These are phyloP conservation scores for Dictyostelium firmibasis DNA, from an alignment of 78 protist species.

Conservation along the genomic window DNA sequence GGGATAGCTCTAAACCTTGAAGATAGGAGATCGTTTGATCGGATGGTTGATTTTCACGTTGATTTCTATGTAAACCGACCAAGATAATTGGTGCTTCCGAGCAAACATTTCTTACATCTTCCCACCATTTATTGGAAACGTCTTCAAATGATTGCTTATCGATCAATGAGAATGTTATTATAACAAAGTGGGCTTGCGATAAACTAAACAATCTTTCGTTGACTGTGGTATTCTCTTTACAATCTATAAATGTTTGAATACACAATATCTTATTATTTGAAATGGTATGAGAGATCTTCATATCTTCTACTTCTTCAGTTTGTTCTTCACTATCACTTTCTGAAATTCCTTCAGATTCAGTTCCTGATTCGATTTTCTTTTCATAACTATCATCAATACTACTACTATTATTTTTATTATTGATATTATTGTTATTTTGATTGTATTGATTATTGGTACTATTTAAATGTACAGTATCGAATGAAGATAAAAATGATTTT, in stretches of 20 bases:
- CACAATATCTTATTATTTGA: conserved; percentile 32
- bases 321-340: neutral
- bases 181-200: conserved; percentile 45
- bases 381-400: neutral
- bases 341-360: neutral
- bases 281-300: conserved; percentile 29
- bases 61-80: conserved; percentile 48
- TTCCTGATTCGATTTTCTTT: neutral
- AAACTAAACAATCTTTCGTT: conserved; percentile 9
- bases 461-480: conserved; percentile 16
- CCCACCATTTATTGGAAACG: conserved; percentile 21
- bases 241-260: conserved; percentile 5
- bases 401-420: neutral
- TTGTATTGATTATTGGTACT: neutral
- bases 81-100: conserved; percentile 51
- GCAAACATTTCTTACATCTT: conserved; percentile 23
- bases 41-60: neutral
- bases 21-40: conserved; percentile 7
- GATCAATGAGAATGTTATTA: conserved; percentile 39
- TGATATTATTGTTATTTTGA: neutral
- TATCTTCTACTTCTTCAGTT: neutral
- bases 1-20: conserved; percentile 35
- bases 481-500: conserved; percentile 13
- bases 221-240: neutral
- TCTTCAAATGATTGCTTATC: conserved; percentile 35